Base-by-base conservation (phyloP, 371 early-diverging fungal genomes). In the Thermomucor indicae-seudaticae region DNA sequence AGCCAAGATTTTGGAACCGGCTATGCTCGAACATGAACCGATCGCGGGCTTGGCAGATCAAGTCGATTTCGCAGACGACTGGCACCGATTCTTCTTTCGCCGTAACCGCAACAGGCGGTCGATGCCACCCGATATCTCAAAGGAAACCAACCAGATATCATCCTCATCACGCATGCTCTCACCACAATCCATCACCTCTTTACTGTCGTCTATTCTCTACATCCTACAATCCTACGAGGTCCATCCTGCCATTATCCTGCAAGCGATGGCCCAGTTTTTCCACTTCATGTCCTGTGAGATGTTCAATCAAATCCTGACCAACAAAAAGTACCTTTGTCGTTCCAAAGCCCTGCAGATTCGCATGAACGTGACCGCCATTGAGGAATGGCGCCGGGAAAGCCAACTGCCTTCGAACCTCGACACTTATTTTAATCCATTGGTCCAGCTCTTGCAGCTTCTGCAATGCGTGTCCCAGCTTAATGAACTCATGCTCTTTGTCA, bases 271-370 rank as follows among this genome's bases (percentile, higher is more conserved):
- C 10, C 92, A 93, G 55, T 55, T 92, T 20, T 72, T 92, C 54
- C 80, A 90, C 58, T 87, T 76, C 54, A 54, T 92, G 14, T 80
- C 85, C 14, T 75, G 83, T 48, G 89, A 88, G 58, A 46, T 90
- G 24, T 92, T 95, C 65, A 95, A 95, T 60, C 80, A 80, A 2
- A 86, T 96, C 57, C 61, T 95, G 43, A 72, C 74, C 6, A 81
- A 77, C 56, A 81, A 84, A 46, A 81, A 82, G 35, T 85, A 84
- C 43, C 76, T 89, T 55, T 85, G 85, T 51, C 85, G 95, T 7
- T 81, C 87, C 20, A 81, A 81, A 45, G 95, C 95, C 0, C 70
- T 91, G 44, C 91, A 88, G 64, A 85, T 93, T 6, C 86, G 89
- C 17, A 81, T 92, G 76, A 96, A 95, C 55, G 46, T 94, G 20